Base-by-base conservation (phyloP, 129 eudicot genomes). In the Lonicera japonica region DNA sequence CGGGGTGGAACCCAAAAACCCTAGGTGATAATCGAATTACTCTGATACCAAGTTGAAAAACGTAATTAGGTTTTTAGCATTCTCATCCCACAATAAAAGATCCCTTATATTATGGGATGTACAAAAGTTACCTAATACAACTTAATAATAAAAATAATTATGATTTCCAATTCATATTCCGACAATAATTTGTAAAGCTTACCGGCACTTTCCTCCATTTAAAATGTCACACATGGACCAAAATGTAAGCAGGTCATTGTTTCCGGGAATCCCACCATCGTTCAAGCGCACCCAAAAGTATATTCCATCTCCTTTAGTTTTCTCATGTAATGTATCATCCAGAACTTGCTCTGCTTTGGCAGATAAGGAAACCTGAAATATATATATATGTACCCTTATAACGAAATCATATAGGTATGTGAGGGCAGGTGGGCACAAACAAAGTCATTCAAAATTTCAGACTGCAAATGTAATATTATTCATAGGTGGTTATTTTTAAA, bases 131-230 rank as follows among this genome's bases (percentile, higher is more conserved):
- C n/a, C n/a, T n/a, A n/a, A n/a, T n/a, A n/a, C n/a, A n/a, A n/a
- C n/a, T n/a, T n/a, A n/a, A n/a, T n/a, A n/a, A n/a, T n/a, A n/a
- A n/a, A n/a, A n/a, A n/a, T n/a, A n/a, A n/a, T n/a, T n/a, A n/a
- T n/a, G n/a, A n/a, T n/a, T n/a, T n/a, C n/a, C n/a, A 29, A 29
- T 2, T 29, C 36, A 29, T 29, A 8, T 22, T 16, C 11, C 38
- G 11, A 68, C 60, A 0, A 10, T 18, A 66, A 52, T 3, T 14
- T 15, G 57, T 36, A 63, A 65, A 8, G 57, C 59, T 73, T 65
- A 88, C 99, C 99, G 76, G 89, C 99, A 92, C 58, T 86, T 79
- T 72, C 96, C 99, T 9, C 87, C 95, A 79, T 92, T 92, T 65
- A 88, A 71, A 75, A 85, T 74, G 63, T 92, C 99, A 77, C 99